These are phyloP conservation scores for Fusarium pseudonygamai DNA, from an alignment of 2,329 filamentous ascomycete species.

Conservation along the genomic window DNA sequence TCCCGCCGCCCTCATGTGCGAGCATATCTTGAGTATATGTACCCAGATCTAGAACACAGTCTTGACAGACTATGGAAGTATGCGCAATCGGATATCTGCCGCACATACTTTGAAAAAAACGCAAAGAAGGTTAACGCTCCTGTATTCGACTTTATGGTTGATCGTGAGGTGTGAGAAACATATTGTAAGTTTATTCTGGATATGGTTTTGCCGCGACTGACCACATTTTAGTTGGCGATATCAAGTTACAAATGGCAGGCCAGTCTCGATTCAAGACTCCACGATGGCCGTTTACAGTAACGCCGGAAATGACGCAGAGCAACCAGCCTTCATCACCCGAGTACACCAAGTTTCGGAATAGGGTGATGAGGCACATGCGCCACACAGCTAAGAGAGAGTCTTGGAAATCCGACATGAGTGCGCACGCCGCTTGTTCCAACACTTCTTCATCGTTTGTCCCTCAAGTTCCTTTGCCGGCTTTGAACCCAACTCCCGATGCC, in stretches of 20 bases:
- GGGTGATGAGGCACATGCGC: rapidly evolving
- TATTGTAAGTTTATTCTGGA: background rate
- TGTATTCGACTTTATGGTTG: background rate
- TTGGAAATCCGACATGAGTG: rapidly evolving
- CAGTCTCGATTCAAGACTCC: rapidly evolving
- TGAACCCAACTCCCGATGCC: background rate
- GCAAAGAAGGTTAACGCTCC: background rate
- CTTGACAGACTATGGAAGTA: rapidly evolving
- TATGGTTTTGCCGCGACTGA: background rate
- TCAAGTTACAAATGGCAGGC: background rate
- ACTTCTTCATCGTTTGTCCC: background rate
- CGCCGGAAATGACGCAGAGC: background rate
- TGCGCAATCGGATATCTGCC: too few relatives aligned
- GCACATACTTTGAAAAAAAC: too few relatives aligned
- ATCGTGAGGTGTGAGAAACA: background rate
- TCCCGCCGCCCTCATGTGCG: background rate
- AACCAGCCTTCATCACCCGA: background rate
- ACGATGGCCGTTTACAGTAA: background rate
- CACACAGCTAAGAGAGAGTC: background rate
- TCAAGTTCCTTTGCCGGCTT: background rate
- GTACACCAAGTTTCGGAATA: background rate
- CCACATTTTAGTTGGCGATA: background rate
- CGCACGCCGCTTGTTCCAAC: background rate
- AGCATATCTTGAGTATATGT: background rate
- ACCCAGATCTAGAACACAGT: background rate